Evolutionary conservation across 345 rosid species (phyloP).

Genomic region (Euphorbia tirucalli): DNA sequence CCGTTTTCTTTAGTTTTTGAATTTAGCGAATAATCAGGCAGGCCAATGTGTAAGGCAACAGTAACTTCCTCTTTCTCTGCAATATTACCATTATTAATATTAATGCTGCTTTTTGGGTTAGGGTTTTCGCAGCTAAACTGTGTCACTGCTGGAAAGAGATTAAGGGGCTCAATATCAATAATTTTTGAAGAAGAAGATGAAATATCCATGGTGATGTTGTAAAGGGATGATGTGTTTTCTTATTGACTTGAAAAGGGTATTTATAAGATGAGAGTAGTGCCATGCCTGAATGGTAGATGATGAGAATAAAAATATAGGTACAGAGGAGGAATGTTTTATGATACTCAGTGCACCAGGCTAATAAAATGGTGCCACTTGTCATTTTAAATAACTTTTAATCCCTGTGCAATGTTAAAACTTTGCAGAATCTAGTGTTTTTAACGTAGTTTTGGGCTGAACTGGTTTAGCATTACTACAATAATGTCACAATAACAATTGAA

Average conservation of each 20-base stretch:
- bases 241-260: constrained; percentile 17
- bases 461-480: no score
- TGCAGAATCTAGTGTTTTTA: no score
- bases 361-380: no score
- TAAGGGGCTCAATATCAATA: constrained; percentile 35
- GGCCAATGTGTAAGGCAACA: constrained; percentile 72
- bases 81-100: neutral
- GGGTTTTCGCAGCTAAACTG: constrained; percentile 29
- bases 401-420: no score
- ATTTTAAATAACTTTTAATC: no score
- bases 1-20: constrained; percentile 13
- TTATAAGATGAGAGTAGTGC: constrained; percentile 24
- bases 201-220: neutral
- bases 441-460: no score
- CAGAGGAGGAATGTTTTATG: no score
- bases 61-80: constrained; percentile 44
- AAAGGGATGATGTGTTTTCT: constrained; percentile 15
- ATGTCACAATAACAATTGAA: no score
- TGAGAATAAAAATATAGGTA: constrained; percentile 35
- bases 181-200: constrained; percentile 22
- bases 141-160: constrained; percentile 46
- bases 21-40: constrained; percentile 39
- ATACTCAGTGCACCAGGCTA: no score
- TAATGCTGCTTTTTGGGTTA: constrained; percentile 19
- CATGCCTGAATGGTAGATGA: constrained; percentile 17